Conservation (phyloP, 352 stramenopile species). For the Hyaloperonospora brassicae region DNA sequence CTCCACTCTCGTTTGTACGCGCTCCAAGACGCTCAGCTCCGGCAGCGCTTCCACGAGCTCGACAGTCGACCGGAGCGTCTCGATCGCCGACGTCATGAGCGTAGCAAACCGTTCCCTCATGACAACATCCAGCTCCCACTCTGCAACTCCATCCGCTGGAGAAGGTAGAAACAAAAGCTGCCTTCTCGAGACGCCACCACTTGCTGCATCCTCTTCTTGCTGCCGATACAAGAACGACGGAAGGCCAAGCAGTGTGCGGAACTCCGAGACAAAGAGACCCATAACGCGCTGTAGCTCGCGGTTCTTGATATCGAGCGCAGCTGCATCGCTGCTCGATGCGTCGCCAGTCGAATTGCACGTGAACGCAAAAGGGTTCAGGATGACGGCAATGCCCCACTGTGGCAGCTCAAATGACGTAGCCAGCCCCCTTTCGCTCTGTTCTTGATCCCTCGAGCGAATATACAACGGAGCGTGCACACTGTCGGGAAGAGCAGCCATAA, state of each 20-base stretch:
- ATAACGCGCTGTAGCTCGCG: slow-evolving; percentile 48
- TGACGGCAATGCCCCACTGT: slow-evolving; percentile 52
- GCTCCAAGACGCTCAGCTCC: slow-evolving; percentile 62
- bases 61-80: slow-evolving; percentile 66
- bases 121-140: slow-evolving; percentile 69
- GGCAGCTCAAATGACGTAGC: slow-evolving; percentile 66
- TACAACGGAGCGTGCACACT: slow-evolving; percentile 40
- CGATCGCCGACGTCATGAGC: slow-evolving; percentile 47
- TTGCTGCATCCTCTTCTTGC: slow-evolving; percentile 13
- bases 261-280: slow-evolving; percentile 56
- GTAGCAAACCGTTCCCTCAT: slow-evolving; percentile 41
- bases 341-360: slow-evolving; percentile 4
- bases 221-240: slow-evolving; percentile 43
- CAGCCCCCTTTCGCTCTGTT: slow-evolving; percentile 9
- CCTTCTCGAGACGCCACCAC: neutral
- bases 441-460: slow-evolving; percentile 28
- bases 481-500: slow-evolving; percentile 61
- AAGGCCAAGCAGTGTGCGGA: slow-evolving; percentile 55
- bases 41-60: slow-evolving; percentile 60
- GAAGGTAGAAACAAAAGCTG: slow-evolving; percentile 45
- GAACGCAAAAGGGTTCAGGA: slow-evolving; percentile 37
- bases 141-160: slow-evolving; percentile 37
- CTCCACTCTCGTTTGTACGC: slow-evolving; percentile 50
- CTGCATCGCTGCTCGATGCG: neutral
- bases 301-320: slow-evolving; percentile 4